Conservation (phyloP, 768 basidiomycete genomes). For the Mycena olivaceomarginata region DNA sequence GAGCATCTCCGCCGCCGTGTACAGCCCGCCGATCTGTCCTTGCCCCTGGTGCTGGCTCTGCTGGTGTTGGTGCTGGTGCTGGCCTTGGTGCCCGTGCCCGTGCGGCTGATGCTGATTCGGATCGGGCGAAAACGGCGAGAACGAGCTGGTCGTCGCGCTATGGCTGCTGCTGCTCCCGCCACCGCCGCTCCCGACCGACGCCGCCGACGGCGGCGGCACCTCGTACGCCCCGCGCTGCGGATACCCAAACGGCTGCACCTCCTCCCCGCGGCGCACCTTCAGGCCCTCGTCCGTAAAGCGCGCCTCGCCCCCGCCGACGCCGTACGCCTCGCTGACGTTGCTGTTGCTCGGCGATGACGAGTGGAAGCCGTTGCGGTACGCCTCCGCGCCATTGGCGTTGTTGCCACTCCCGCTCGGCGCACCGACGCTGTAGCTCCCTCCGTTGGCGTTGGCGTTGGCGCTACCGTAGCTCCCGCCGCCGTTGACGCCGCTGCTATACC, state of each 20-base stretch:
- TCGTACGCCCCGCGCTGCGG: conserved; percentile 36
- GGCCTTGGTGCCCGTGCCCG: background rate
- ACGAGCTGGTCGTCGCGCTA: too few species aligned
- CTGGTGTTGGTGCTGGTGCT: conserved; percentile 48
- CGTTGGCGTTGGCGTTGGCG: background rate
- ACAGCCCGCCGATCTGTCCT: conserved; percentile 16
- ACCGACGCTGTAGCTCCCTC: background rate
- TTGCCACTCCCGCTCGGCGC: too few species aligned
- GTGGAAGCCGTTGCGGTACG: conserved; percentile 47
- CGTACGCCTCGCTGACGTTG: too few species aligned
- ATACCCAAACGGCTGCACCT: conserved; percentile 36
- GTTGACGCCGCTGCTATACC: too few species aligned
- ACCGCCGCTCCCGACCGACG: too few species aligned
- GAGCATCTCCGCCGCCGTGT: conserved; percentile 41
- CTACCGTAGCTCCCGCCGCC: background rate
- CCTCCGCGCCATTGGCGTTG: background rate
- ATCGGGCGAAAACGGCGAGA: conserved; percentile 48
- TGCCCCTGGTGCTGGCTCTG: background rate
- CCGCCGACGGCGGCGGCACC: conserved; percentile 27
- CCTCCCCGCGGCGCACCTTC: conserved; percentile 38
- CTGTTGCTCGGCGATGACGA: too few species aligned
- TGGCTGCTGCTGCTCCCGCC: too few species aligned
- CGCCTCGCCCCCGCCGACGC: conserved; percentile 5
- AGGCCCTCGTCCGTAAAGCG: conserved; percentile 52
- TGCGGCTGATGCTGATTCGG: conserved; percentile 61